Percentiles rank a stretch among this genome's conserved stretches.
These are phyloP conservation scores for Entomortierella chlamydospora DNA, from an alignment of 192 early-diverging fungal species.

Conservation along the genomic window DNA sequence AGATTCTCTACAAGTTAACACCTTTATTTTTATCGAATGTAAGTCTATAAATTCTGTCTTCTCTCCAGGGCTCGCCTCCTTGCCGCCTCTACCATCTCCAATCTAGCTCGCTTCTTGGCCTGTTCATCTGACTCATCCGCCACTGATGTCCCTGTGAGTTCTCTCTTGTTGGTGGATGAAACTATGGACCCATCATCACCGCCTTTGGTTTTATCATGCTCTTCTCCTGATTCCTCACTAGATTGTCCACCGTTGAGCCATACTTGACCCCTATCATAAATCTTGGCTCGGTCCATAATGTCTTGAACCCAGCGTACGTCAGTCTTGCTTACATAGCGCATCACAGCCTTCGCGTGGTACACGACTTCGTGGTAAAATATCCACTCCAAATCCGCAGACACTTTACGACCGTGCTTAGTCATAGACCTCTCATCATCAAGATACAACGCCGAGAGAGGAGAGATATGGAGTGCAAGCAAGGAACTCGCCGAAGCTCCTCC, in stretches of 20 bases:
- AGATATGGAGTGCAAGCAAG: constrained; percentile 90
- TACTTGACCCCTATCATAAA: constrained; percentile 30
- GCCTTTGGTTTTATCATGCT: neutral
- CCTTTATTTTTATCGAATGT: too few species aligned
- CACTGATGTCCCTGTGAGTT: neutral
- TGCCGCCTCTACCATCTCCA: constrained; percentile 54
- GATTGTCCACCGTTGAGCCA: constrained; percentile 35
- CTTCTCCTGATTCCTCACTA: neutral
- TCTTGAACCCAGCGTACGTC: constrained; percentile 89
- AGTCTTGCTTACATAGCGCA: constrained; percentile 94
- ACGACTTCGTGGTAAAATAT: constrained; percentile 94
- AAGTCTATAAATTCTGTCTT: constrained; percentile 29
- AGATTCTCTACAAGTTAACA: too few species aligned
- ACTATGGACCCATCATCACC: neutral
- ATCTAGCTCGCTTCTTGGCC: constrained; percentile 49
- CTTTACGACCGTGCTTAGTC: constrained; percentile 49
- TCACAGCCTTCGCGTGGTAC: constrained; percentile 95
- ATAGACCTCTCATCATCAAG: constrained; percentile 69
- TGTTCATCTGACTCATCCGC: constrained; percentile 17
- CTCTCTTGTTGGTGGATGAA: neutral
- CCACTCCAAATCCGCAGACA: constrained; percentile 81
- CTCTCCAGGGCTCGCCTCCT: constrained; percentile 58
- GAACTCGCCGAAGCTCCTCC: constrained; percentile 85
- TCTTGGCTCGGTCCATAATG: constrained; percentile 64
- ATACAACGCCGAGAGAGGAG: constrained; percentile 91